Base-by-base conservation (phyloP, 2,329 filamentous ascomycete species). In the Dothistroma septosporum region DNA sequence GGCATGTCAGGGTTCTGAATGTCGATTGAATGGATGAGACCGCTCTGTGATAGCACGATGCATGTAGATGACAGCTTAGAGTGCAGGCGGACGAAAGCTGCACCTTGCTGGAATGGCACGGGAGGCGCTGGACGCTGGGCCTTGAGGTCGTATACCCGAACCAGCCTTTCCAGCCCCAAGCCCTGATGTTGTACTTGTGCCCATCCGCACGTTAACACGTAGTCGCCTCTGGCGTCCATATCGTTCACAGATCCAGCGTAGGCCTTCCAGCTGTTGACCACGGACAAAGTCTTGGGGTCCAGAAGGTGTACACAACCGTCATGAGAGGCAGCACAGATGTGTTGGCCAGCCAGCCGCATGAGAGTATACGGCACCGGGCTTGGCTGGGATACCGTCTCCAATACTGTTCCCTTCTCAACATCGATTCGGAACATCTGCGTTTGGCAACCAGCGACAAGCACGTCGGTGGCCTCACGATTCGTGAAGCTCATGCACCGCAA, bases 161-260 rank as follows among this genome's bases (percentile, higher is more conserved):
- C 91, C 61, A 97, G 87, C 0, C 92, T 91, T 72, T 99, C 94
- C 35, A 95, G 85, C 79, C 95, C 92, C 64, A 90, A 89, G 46
- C 86, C 86, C 37, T 88, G 85, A 66, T 90, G 82, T 70, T 92
- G 91, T 66, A 93, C 86, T 24, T 91, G 83, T 1, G 93, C 96
- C 76, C 91, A 96, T 37, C 94, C 94, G 74, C 94, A 99, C 4
- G 94, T 97, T 22, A 97, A 89, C 57, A 99, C 86, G 67, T 94
- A 94, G 74, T 97, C 93, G 71, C 94, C 91, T 72, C 94, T 90
- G 9, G 92, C 91, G 77, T 99, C 94, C 90, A 99, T 97, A 74
- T 97, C 93, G 74, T 91, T 96, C 73, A 99, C 90, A 55, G 87
- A 85, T 9, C 91, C 90, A 1, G 88, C 88, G 72, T 99, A 94